Conservation (phyloP, 495 filamentous ascomycete species). For the Lichenothelia convexa region DNA sequence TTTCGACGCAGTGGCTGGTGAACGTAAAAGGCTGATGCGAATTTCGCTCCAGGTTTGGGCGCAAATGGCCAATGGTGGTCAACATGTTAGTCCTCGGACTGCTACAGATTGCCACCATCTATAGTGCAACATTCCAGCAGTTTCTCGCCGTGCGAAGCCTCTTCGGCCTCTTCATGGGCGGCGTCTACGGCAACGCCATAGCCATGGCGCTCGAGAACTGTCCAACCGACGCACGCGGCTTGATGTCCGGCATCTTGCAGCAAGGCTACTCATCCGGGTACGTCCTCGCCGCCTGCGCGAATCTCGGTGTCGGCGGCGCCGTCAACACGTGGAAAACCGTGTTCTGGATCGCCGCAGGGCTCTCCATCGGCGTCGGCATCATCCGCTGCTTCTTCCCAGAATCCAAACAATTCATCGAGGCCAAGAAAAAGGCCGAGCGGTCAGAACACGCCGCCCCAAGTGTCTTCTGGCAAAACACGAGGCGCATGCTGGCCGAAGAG, state of each 20-base stretch:
- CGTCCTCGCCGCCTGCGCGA: constrained; percentile 51
- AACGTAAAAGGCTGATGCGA: constrained; percentile 1
- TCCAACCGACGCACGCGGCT: constrained; percentile 45
- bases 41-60: constrained; percentile 33
- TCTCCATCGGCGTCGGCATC: constrained; percentile 45
- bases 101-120: constrained; percentile 58
- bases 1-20: constrained; percentile 3
- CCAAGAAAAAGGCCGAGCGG: constrained; percentile 31
- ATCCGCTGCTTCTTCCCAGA: constrained; percentile 50
- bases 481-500: constrained; percentile 42
- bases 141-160: constrained; percentile 52
- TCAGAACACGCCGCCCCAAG: constrained; percentile 15
- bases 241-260: constrained; percentile 63
- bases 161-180: constrained; percentile 73
- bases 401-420: constrained; percentile 49
- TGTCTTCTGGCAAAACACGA: constrained; percentile 43
- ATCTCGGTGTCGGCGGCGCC: constrained; percentile 41
- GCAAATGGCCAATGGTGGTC: constrained; percentile 63
- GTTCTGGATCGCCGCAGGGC: constrained; percentile 42
- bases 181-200: constrained; percentile 65
- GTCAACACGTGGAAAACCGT: constrained; percentile 43
- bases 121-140: constrained; percentile 41
- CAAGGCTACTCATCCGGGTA: constrained; percentile 65
- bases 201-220: constrained; percentile 67
- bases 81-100: constrained; percentile 48